Evolutionary conservation across 176 grass and related monocot genomes (phyloP).

Genomic region (Zizania latifolia): DNA sequence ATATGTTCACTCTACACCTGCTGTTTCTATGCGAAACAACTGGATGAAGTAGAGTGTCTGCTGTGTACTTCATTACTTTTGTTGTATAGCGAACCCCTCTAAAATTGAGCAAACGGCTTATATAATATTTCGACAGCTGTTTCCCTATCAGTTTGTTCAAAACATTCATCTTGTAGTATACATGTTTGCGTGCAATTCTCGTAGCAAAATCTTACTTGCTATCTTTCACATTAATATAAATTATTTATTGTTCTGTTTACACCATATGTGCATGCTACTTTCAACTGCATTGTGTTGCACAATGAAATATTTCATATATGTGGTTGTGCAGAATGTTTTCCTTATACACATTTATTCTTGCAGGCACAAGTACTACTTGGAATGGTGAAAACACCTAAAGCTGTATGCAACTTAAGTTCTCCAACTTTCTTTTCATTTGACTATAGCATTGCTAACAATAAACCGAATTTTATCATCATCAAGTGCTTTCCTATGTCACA

Average conservation of each 20-base stretch:
- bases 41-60: not conserved
- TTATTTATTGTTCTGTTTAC: not conserved
- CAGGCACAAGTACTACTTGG: constrained; percentile 96
- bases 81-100: not conserved
- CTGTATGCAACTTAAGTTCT: constrained; percentile 42
- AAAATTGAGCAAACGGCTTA: not conserved
- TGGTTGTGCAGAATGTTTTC: not conserved
- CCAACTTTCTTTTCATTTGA: constrained; percentile 13
- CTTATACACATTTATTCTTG: constrained; percentile 23
- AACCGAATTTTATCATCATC: constrained; percentile 23
- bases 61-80: not conserved
- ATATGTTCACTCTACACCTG: not conserved
- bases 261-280: not conserved
- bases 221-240: not conserved
- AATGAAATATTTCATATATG: not conserved
- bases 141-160: constrained; percentile 5
- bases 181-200: not conserved
- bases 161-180: not conserved
- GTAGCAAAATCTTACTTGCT: constrained; percentile 4
- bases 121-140: not conserved
- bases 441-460: not conserved
- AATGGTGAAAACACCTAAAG: constrained; percentile 88
- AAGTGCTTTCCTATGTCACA: constrained; percentile 47
- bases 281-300: not conserved
- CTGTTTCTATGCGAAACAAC: not conserved